phyloP scores from a whole-genome alignment of 148 eudicot genomes.

The Cornus florida region DNA sequence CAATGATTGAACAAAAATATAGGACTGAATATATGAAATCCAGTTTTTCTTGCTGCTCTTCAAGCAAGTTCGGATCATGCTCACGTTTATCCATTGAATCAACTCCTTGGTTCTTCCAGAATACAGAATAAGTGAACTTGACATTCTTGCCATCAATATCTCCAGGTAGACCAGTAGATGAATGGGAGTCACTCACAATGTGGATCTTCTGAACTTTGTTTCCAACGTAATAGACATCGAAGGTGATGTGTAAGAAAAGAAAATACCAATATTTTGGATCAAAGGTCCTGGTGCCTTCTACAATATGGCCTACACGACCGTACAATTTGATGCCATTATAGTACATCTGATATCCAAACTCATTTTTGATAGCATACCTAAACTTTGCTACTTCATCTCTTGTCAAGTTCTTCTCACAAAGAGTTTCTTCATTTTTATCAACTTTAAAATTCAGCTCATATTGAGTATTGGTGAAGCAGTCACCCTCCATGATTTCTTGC shows the following conservation, averaged over 20 bases:
- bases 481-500: neutral
- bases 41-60: neutral
- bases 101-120: neutral
- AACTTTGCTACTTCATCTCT: neutral
- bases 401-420: neutral
- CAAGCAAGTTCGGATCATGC: neutral
- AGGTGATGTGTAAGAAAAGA: neutral
- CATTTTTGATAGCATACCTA: neutral
- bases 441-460: neutral
- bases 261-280: neutral
- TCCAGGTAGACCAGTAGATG: neutral
- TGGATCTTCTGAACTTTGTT: neutral
- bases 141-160: neutral
- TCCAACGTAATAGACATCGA: neutral
- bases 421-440: neutral
- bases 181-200: neutral
- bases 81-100: too few relatives aligned
- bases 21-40: neutral
- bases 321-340: neutral
- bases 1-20: neutral
- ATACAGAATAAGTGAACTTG: neutral
- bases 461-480: conserved; percentile 1
- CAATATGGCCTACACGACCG: neutral
- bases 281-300: neutral
- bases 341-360: neutral